phyloP scores from a whole-genome alignment of 2,329 filamentous ascomycete species.

The Chrysoporthe austroafricana region DNA sequence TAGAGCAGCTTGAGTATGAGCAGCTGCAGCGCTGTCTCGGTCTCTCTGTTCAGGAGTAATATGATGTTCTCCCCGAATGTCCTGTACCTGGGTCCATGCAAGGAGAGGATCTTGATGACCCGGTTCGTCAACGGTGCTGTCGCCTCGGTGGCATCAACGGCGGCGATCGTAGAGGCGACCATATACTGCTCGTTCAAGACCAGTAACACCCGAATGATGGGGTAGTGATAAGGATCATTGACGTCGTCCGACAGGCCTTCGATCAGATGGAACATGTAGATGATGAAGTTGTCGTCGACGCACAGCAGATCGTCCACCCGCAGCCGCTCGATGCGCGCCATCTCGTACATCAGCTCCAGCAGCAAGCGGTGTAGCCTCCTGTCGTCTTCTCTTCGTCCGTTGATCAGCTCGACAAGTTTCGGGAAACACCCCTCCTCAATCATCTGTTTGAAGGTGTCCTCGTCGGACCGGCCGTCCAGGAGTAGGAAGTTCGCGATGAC shows the following conservation, averaged over 20 bases:
- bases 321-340: slow-evolving; percentile 88
- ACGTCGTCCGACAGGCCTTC: slow-evolving; percentile 85
- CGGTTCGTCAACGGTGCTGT: slow-evolving; percentile 76
- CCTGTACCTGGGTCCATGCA: slow-evolving; percentile 79
- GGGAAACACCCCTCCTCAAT: slow-evolving; percentile 83
- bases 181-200: slow-evolving; percentile 99
- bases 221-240: slow-evolving; percentile 93
- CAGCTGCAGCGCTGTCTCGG: slow-evolving; percentile 89
- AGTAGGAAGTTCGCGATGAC: slow-evolving; percentile 83
- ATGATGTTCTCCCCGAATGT: slow-evolving; percentile 99
- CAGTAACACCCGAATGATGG: slow-evolving; percentile 88
- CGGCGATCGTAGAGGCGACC: slow-evolving; percentile 67
- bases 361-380: slow-evolving; percentile 77
- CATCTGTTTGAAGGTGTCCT: slow-evolving; percentile 83
- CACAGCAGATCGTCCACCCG: slow-evolving; percentile 75
- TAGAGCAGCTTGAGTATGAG: slow-evolving; percentile 97
- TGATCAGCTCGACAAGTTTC: slow-evolving; percentile 80
- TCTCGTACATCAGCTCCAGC: slow-evolving; percentile 91
- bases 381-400: slow-evolving; percentile 66
- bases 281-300: slow-evolving; percentile 80
- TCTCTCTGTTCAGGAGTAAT: slow-evolving; percentile 89
- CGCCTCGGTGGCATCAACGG: slow-evolving; percentile 44
- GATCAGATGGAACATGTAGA: slow-evolving; percentile 83
- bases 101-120: slow-evolving; percentile 87
- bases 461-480: slow-evolving; percentile 80